Evolutionary conservation across 768 basidiomycete genomes (phyloP).

Genomic region (Tremella fuciformis): DNA sequence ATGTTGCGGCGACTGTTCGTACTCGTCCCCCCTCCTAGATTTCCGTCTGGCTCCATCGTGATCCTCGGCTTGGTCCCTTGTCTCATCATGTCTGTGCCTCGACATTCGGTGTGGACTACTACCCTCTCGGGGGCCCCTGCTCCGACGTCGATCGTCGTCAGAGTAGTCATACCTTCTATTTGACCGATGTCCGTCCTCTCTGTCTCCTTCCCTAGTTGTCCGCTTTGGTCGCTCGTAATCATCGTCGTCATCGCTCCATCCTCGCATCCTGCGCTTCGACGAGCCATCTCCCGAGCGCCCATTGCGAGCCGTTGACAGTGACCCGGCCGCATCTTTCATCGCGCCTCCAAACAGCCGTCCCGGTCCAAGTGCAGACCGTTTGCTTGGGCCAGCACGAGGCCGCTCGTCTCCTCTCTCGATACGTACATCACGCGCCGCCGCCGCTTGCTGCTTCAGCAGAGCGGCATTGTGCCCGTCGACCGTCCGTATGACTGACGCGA

Average conservation of each 20-base stretch:
- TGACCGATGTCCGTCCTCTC: neutral
- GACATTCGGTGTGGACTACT: no score
- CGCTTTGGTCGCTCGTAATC: neutral
- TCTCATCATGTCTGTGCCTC: no score
- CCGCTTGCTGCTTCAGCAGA: conserved; percentile 55
- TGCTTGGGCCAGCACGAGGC: neutral
- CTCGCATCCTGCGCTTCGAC: conserved; percentile 27
- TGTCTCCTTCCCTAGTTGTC: neutral
- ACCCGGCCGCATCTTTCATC: conserved; percentile 21
- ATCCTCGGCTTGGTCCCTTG: no score
- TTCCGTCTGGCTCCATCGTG: no score
- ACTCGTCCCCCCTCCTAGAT: no score
- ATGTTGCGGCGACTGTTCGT: no score
- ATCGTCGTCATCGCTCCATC: conserved; percentile 8
- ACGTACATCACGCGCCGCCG: conserved; percentile 43
- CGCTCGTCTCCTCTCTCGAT: conserved; percentile 15
- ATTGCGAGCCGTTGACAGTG: conserved; percentile 7
- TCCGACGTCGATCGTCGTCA: neutral
- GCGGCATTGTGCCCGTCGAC: conserved; percentile 96
- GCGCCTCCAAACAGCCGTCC: conserved; percentile 46
- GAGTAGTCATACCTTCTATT: neutral
- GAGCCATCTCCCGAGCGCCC: conserved; percentile 35
- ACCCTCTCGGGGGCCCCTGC: no score
- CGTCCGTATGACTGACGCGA: conserved; percentile 70
- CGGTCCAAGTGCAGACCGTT: conserved; percentile 4